Evolutionary conservation across 495 filamentous ascomycete genomes (phyloP).

Genomic region (Penicillium waksmanii): DNA sequence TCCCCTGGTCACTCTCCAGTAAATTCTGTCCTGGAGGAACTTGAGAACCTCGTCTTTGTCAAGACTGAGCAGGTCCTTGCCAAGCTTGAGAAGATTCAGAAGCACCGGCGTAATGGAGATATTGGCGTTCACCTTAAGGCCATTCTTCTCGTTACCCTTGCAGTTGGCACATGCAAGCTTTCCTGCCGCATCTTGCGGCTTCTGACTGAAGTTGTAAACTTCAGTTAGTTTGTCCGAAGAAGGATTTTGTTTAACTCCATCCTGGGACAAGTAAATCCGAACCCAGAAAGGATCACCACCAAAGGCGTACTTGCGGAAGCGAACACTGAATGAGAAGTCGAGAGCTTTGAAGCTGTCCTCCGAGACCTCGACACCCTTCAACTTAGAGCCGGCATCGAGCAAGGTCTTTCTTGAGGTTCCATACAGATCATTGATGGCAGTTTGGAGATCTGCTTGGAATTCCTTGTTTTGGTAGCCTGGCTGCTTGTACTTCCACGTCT

Average conservation of each 20-base stretch:
- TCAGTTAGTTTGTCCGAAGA: constrained; percentile 11
- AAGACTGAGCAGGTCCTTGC: constrained; percentile 7
- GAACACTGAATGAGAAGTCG: constrained; percentile 18
- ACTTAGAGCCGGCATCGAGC: neutral
- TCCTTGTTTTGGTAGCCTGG: constrained; percentile 14
- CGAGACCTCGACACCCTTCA: constrained; percentile 7
- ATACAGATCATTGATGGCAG: constrained; percentile 42
- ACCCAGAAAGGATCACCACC: constrained; percentile 21
- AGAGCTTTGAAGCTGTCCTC: constrained; percentile 9
- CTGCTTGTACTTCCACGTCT: constrained; percentile 32
- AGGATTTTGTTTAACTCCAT: constrained; percentile 5
- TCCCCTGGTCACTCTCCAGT: constrained; percentile 16
- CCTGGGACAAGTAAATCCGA: constrained; percentile 9
- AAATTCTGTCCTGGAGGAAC: constrained; percentile 9
- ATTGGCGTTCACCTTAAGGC: constrained; percentile 9
- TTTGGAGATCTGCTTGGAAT: constrained; percentile 31
- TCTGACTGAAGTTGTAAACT: constrained; percentile 23
- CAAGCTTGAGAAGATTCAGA: constrained; percentile 10
- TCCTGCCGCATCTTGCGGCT: neutral
- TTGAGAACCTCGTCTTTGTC: constrained; percentile 10
- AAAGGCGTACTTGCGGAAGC: constrained; percentile 13
- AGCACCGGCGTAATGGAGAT: constrained; percentile 17
- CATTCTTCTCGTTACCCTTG: constrained; percentile 6
- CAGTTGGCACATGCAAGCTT: constrained; percentile 16
- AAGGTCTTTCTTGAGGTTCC: constrained; percentile 14